These are phyloP conservation scores for Parastagonospora nodorum DNA, from an alignment of 2,329 filamentous ascomycete genomes.

Conservation along the genomic window DNA sequence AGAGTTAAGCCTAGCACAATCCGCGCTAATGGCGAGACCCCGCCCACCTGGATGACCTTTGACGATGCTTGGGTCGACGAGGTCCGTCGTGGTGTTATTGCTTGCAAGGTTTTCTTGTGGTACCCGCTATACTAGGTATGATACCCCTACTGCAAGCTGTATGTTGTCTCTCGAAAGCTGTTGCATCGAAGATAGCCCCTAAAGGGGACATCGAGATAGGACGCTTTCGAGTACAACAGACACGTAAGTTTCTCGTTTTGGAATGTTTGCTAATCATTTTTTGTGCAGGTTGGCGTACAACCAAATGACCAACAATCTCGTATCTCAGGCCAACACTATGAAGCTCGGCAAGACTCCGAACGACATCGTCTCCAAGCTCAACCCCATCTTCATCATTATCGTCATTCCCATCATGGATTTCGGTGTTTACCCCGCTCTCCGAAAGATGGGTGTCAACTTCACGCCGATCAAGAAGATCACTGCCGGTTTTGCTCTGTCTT, in stretches of 20 bases:
- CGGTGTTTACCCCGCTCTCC: constrained; percentile 70
- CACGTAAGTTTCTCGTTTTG: too few relatives aligned
- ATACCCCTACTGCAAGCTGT: too few relatives aligned
- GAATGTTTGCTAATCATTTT: too few relatives aligned
- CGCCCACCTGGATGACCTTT: constrained; percentile 76
- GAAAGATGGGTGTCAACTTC: constrained; percentile 67
- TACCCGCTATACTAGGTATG: constrained; percentile 55
- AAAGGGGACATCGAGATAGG: too few relatives aligned
- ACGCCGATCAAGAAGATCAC: constrained; percentile 79
- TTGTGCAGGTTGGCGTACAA: constrained; percentile 38
- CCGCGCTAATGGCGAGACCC: constrained; percentile 47
- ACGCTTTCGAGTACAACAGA: too few relatives aligned
- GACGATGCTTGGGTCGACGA: constrained; percentile 78
- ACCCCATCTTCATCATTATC: constrained; percentile 76
- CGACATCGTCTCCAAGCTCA: constrained; percentile 76
- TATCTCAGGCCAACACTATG: constrained; percentile 72
- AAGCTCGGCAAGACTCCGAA: constrained; percentile 72
- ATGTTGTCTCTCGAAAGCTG: too few relatives aligned
- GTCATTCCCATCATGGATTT: constrained; percentile 65
- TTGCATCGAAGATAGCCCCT: too few relatives aligned
- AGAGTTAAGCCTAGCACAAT: constrained; percentile 62
- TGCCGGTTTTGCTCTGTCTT: constrained; percentile 68
- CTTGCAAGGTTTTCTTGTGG: constrained; percentile 58
- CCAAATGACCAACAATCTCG: constrained; percentile 70
- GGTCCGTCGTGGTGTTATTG: constrained; percentile 27